phyloP scores from a whole-genome alignment of 148 eudicot species.

The Rhododendron ferrugineum region DNA sequence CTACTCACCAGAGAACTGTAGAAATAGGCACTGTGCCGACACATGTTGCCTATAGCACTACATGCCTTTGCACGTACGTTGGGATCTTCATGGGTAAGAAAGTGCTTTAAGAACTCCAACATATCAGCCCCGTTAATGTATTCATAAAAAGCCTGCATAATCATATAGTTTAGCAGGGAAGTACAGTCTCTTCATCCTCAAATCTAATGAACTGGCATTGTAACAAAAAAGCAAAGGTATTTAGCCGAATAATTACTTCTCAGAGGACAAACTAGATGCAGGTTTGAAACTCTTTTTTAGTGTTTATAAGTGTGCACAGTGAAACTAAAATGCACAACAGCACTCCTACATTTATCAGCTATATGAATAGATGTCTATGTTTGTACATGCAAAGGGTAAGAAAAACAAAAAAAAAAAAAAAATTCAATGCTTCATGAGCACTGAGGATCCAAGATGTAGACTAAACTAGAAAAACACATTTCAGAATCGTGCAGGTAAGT shows the following conservation, averaged over 20 bases:
- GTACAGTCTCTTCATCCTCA: neutral
- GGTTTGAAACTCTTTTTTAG: neutral
- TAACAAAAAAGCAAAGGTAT: neutral
- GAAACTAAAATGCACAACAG: neutral
- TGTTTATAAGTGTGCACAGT: neutral
- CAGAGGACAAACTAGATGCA: neutral
- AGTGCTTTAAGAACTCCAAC: constrained; percentile 58
- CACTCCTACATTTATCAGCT: neutral
- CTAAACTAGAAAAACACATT: neutral
- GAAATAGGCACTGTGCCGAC: constrained; percentile 89
- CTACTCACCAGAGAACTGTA: constrained; percentile 63
- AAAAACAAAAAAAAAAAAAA: too few species aligned
- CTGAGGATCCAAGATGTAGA: neutral
- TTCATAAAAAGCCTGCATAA: constrained; percentile 73
- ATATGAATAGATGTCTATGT: neutral
- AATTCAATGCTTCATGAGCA: neutral
- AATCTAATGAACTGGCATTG: neutral
- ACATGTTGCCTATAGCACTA: constrained; percentile 93
- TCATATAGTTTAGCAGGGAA: neutral
- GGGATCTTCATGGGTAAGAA: constrained; percentile 74
- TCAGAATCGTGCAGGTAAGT: neutral
- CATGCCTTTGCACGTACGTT: constrained; percentile 81
- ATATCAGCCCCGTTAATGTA: constrained; percentile 67
- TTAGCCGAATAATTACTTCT: neutral
- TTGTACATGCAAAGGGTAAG: neutral